Evolutionary conservation across 306 rosid genomes (phyloP).

Genomic region (Hylodesmum podocarpum): DNA sequence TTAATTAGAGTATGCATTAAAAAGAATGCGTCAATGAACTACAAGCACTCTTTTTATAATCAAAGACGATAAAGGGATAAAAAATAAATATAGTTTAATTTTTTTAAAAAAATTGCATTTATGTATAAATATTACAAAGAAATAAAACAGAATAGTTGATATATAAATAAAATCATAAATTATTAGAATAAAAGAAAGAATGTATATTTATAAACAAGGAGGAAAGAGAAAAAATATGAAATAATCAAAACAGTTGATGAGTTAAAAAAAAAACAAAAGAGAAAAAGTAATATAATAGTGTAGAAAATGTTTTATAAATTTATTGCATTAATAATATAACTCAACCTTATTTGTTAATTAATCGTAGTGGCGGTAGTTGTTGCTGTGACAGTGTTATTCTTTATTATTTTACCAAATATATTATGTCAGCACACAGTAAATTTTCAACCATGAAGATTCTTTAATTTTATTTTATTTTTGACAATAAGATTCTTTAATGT

Average conservation of each 20-base stretch:
- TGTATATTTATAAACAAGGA: too few relatives aligned
- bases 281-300: neutral
- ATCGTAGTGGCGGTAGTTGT: slow-evolving; percentile 54
- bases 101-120: neutral
- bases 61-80: too few relatives aligned
- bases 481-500: slow-evolving; percentile 19
- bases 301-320: neutral
- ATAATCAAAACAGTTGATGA: neutral
- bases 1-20: too few relatives aligned
- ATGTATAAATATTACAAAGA: neutral
- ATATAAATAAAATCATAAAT: too few relatives aligned
- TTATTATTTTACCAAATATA: slow-evolving; percentile 6
- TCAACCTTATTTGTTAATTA: slow-evolving; percentile 4
- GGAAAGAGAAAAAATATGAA: neutral
- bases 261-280: neutral
- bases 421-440: slow-evolving; percentile 13
- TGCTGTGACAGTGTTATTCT: slow-evolving; percentile 12
- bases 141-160: neutral
- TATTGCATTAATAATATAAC: neutral
- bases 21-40: too few relatives aligned
- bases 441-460: slow-evolving; percentile 43
- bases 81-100: too few relatives aligned
- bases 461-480: too few relatives aligned
- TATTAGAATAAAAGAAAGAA: too few relatives aligned
- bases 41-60: too few relatives aligned